Base-by-base conservation (phyloP, 768 basidiomycete genomes). In the Tricholoma terreum region DNA sequence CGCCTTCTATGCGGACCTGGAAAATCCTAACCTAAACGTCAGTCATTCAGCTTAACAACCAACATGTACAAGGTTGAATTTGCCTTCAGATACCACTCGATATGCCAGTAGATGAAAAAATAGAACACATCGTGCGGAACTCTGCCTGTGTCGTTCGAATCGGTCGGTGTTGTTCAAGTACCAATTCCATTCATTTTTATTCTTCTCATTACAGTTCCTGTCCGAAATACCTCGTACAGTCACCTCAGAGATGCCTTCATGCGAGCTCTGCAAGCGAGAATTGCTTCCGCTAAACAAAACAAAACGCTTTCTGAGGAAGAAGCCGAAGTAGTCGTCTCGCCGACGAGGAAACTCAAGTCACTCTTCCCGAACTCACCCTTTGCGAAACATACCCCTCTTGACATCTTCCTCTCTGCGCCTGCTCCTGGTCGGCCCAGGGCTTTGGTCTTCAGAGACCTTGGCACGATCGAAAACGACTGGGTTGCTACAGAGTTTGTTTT, bases 211-310 rank as follows among this genome's bases (percentile, higher is more conserved):
- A 21, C 54, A 92, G 91, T 93, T n/a, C 92, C 91, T 2, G 89
- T 88, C 2, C 81, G 92, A 9, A 79, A 79, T 34, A 93, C 92
- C 0, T 86, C 84, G 6, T 92, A 85, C 66, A 81, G 83, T 14
- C 92, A 94, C 65, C 76, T 94, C 27, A 83, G 92, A 19, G 92
- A 94, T 66, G 92, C 88, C 2, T 93, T 93, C 62, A 77, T 92
- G 69, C 82, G 92, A 43, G 81, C 90, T 14, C 70, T 94, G 46
- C 83, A 85, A 61, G 73, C 77, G 2, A 83, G 90, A 17, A 73
- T 91, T 57, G 72, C 77, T 22, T 67, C 80, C 9, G 80, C 75
- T 48, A 78, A 78, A 48, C 78, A 84, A 63, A 73, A 76, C 14
- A 83, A 79, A 8, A 71, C 74, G 0, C 70, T 92, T 9, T 77